phyloP scores from a whole-genome alignment of 768 basidiomycete species.

The Termitomyces heimii region DNA sequence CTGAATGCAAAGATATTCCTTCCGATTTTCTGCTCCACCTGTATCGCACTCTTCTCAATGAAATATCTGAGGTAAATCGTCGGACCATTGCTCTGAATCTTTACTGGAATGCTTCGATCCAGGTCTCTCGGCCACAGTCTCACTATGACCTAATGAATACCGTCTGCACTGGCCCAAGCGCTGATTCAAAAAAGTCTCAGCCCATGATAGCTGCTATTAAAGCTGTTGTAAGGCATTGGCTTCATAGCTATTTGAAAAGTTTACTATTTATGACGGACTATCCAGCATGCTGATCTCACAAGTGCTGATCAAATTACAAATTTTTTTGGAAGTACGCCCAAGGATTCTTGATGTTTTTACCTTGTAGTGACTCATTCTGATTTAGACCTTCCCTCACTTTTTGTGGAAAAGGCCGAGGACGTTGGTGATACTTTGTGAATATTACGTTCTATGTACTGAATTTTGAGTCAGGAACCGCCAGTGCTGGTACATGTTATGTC shows the following conservation, averaged over 20 bases:
- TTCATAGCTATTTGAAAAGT: background rate
- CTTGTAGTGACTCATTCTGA: background rate
- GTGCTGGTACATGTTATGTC: constrained; percentile 23
- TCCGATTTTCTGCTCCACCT: constrained; percentile 54
- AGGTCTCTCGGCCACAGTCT: constrained; percentile 64
- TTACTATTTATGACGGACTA: background rate
- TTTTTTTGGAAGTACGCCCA: constrained; percentile 47
- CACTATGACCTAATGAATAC: constrained; percentile 42
- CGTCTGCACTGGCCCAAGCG: constrained; percentile 38
- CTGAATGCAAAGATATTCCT: constrained; percentile 46
- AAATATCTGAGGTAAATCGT: constrained; percentile 57
- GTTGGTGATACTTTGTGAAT: constrained; percentile 24
- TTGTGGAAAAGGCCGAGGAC: constrained; percentile 51
- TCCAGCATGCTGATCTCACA: constrained; percentile 42
- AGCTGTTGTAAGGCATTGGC: constrained; percentile 21
- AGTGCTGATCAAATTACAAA: constrained; percentile 56
- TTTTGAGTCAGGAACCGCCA: constrained; percentile 21
- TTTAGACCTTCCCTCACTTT: constrained; percentile 51
- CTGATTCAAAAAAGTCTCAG: constrained; percentile 33
- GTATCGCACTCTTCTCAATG: constrained; percentile 60
- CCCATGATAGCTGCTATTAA: constrained; percentile 42
- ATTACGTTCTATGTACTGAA: background rate
- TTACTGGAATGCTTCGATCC: background rate
- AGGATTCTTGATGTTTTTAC: constrained; percentile 9
- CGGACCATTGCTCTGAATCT: background rate